Percentiles rank a stretch among this genome's conserved stretches.
These are phyloP conservation scores for Pythium coloratum DNA, from an alignment of 352 stramenopile genomes.

Conservation along the genomic window DNA sequence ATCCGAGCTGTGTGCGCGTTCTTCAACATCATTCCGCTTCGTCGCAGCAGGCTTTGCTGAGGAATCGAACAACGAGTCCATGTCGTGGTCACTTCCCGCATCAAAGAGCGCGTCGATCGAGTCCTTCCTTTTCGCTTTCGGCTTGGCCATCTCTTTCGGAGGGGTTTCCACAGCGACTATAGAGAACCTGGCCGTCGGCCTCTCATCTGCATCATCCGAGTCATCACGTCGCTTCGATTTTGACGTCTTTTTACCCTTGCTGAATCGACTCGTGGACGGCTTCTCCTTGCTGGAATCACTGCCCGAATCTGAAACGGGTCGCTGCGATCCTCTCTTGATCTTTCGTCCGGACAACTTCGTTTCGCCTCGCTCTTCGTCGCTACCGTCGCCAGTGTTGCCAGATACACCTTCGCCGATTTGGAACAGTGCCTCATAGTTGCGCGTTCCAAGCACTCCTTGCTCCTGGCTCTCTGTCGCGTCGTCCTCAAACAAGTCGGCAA, in stretches of 20 bases:
- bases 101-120: conserved; percentile 75
- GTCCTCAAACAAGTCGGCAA: conserved; percentile 75
- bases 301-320: background rate
- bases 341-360: conserved; percentile 12
- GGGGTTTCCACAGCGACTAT: background rate
- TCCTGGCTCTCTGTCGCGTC: conserved; percentile 13
- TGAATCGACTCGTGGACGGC: background rate
- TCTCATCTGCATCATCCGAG: background rate
- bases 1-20: background rate
- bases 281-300: background rate
- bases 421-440: conserved; percentile 64
- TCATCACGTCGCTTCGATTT: conserved; percentile 2
- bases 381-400: conserved; percentile 3
- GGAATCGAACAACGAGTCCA: conserved; percentile 33
- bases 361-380: conserved; percentile 23
- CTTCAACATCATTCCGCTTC: background rate
- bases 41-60: background rate
- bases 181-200: background rate
- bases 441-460: conserved; percentile 29
- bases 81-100: conserved; percentile 42
- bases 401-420: conserved; percentile 25
- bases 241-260: background rate
- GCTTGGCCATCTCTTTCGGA: background rate
- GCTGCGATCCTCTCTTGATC: conserved; percentile 7
- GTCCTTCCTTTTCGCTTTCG: conserved; percentile 35